Conservation (phyloP, 2,329 filamentous ascomycete species). For the Aspergillus sp. region DNA sequence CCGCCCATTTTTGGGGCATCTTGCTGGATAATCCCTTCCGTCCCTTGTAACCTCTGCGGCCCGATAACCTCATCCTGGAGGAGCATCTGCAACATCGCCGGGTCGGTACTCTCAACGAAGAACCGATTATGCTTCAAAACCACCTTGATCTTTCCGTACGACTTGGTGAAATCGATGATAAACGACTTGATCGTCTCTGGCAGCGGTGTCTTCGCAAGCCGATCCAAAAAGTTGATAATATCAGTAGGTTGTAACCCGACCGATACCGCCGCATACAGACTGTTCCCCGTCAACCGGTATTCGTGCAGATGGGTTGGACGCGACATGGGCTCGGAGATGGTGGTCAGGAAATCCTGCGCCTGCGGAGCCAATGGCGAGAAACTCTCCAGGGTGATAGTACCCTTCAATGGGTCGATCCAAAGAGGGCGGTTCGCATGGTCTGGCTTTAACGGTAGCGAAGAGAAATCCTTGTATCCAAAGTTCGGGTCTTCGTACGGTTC, state of each 20-base stretch:
- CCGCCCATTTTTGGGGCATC: slow-evolving; percentile 78
- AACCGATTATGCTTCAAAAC: slow-evolving; percentile 92
- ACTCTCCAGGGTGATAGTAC: slow-evolving; percentile 84
- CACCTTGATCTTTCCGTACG: slow-evolving; percentile 91
- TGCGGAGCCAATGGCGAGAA: slow-evolving; percentile 81
- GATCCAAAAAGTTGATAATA: slow-evolving; percentile 81
- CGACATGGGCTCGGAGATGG: slow-evolving; percentile 87
- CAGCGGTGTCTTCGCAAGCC: slow-evolving; percentile 79
- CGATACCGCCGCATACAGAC: slow-evolving; percentile 88
- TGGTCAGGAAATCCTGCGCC: slow-evolving; percentile 90
- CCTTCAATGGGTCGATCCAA: slow-evolving; percentile 84
- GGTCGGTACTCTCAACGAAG: slow-evolving; percentile 86
- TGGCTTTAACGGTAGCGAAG: slow-evolving; percentile 70
- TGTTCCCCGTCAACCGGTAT: slow-evolving; percentile 84
- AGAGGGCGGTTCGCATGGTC: slow-evolving; percentile 85
- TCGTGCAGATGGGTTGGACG: slow-evolving; percentile 88
- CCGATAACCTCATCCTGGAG: slow-evolving; percentile 77
- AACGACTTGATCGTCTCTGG: slow-evolving; percentile 73
- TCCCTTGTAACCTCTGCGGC: slow-evolving; percentile 64
- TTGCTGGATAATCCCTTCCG: slow-evolving; percentile 65
- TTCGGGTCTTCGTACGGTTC: slow-evolving; percentile 44
- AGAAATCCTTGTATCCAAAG: slow-evolving; percentile 66
- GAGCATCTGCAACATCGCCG: slow-evolving; percentile 75
- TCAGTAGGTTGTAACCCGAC: slow-evolving; percentile 84
- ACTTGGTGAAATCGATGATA: slow-evolving; percentile 73